A percentile compares a stretch with the other conserved stretches of the same genome.
These are phyloP conservation scores for Phaeomoniella chlamydospora DNA, from an alignment of 2,329 filamentous ascomycete species.

Conservation along the genomic window DNA sequence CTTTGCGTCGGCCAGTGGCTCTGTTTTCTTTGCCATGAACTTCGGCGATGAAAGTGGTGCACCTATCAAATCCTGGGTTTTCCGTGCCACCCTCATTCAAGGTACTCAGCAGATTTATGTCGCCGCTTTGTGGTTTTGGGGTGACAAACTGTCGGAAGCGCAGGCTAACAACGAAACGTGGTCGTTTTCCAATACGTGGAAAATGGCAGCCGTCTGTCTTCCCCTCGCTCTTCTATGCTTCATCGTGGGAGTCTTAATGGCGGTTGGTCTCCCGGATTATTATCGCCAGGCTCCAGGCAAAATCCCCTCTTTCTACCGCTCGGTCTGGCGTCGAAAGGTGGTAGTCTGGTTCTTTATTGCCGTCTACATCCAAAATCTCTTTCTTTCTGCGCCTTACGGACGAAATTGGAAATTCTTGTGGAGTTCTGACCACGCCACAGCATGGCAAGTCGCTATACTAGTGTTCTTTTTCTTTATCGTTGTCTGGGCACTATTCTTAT, in stretches of 20 bases:
- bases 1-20: slow-evolving; percentile 44
- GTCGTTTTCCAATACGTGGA: slow-evolving; percentile 24
- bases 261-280: slow-evolving; percentile 46
- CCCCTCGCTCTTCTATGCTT: slow-evolving; percentile 43
- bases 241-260: slow-evolving; percentile 37
- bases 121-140: slow-evolving; percentile 52
- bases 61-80: slow-evolving; percentile 47
- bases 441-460: slow-evolving; percentile 41
- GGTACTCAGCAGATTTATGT: slow-evolving; percentile 52
- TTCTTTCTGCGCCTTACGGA: slow-evolving; percentile 48
- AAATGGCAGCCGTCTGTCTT: slow-evolving; percentile 35
- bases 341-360: slow-evolving; percentile 50
- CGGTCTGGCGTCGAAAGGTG: slow-evolving; percentile 45
- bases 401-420: slow-evolving; percentile 52
- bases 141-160: slow-evolving; percentile 32
- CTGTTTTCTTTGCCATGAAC: slow-evolving; percentile 50
- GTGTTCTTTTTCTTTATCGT: slow-evolving; percentile 30
- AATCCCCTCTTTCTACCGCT: slow-evolving; percentile 50
- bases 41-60: slow-evolving; percentile 48
- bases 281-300: slow-evolving; percentile 48
- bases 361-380: slow-evolving; percentile 51
- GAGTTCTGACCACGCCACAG: slow-evolving; percentile 36
- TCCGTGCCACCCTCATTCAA: slow-evolving; percentile 48
- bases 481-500: slow-evolving; percentile 39
- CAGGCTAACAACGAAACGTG: slow-evolving; percentile 21